A percentile compares a stretch with the other conserved stretches of the same genome.
phyloP scores from a whole-genome alignment of 371 early-diverging fungal species.

The Mortierella sp. region DNA sequence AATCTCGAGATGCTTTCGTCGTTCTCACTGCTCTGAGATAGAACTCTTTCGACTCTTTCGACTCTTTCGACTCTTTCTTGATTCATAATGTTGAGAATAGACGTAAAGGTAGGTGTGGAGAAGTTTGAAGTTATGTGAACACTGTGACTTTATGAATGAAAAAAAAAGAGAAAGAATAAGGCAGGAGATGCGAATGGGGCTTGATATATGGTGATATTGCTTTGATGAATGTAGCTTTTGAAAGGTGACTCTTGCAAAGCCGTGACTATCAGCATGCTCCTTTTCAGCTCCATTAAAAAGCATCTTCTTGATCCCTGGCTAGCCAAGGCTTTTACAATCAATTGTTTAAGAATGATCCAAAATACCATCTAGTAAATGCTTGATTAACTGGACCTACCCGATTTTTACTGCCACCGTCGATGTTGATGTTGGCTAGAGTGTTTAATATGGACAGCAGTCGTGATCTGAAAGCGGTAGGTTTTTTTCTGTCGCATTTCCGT shows the following conservation, averaged over 20 bases:
- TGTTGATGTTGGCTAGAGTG: slow-evolving; percentile 24
- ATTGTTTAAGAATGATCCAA: too few relatives aligned
- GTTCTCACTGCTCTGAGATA: neutral
- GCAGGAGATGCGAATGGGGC: neutral
- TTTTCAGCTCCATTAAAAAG: too few relatives aligned
- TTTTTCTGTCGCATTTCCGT: neutral
- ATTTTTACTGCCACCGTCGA: slow-evolving; percentile 25
- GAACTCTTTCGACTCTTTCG: neutral
- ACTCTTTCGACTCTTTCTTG: neutral
- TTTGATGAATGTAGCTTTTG: neutral
- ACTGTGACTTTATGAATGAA: neutral
- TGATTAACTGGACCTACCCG: too few relatives aligned
- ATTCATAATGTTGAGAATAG: neutral
- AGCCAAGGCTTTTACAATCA: too few relatives aligned
- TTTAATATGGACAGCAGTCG: slow-evolving; percentile 24
- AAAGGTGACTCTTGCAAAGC: neutral
- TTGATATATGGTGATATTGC: neutral
- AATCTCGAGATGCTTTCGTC: neutral
- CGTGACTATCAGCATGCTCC: too few relatives aligned
- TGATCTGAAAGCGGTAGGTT: slow-evolving; percentile 43
- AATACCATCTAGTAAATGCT: neutral
- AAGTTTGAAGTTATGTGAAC: neutral
- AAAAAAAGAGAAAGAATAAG: neutral
- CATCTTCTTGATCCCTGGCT: neutral
- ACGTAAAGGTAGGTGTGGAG: neutral